Conservation (phyloP, 306 rosid species). For the Mucuna pruriens region DNA sequence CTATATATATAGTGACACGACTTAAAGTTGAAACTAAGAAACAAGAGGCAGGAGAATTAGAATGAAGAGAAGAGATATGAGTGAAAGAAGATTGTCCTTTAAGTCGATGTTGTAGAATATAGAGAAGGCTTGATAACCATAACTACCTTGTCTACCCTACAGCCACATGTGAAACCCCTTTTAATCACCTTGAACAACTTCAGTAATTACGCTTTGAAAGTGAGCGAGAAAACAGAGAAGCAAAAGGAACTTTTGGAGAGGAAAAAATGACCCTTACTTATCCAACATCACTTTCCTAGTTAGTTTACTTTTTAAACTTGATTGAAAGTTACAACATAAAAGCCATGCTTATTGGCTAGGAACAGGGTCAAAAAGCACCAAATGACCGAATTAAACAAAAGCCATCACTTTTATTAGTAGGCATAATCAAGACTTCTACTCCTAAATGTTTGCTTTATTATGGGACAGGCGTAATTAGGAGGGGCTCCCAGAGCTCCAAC, state of each 20-base stretch:
- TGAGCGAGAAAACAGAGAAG: background rate
- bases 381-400: constrained; percentile 30
- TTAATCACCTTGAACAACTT: constrained; percentile 19
- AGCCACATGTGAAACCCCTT: constrained; percentile 25
- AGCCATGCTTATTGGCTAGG: constrained; percentile 32
- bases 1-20: too few relatives aligned
- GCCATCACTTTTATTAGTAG: constrained; percentile 33
- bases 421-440: constrained; percentile 33
- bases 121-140: too few relatives aligned
- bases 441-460: constrained; percentile 35
- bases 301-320: constrained; percentile 15
- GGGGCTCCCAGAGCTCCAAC: constrained; percentile 42
- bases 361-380: constrained; percentile 38
- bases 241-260: constrained; percentile 36
- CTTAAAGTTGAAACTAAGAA: too few relatives aligned
- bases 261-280: background rate
- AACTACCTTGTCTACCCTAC: background rate
- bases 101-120: too few relatives aligned
- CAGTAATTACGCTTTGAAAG: background rate
- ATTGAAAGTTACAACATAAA: constrained; percentile 25
- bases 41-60: too few relatives aligned
- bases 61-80: too few relatives aligned
- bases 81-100: too few relatives aligned
- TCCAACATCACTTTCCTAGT: constrained; percentile 37
- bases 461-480: constrained; percentile 42